Conservation (phyloP, 495 filamentous ascomycete species). For the Aspergillus sclerotiicarbonarius region DNA sequence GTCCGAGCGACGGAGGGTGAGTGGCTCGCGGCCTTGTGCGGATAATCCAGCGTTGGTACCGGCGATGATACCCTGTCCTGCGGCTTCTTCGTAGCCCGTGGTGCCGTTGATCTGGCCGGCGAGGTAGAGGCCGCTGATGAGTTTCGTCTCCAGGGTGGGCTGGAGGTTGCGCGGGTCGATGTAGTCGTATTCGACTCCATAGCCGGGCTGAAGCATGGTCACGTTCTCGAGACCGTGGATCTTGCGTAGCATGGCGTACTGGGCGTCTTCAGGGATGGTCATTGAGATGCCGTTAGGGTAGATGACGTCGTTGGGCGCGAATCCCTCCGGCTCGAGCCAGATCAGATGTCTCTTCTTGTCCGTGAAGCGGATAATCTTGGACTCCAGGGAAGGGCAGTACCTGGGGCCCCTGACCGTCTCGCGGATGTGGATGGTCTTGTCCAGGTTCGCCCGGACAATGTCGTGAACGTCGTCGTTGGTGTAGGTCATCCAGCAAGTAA, state of each 20-base stretch:
- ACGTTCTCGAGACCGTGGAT: conserved; percentile 86
- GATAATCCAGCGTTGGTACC: conserved; percentile 89
- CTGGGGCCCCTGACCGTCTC: conserved; percentile 92
- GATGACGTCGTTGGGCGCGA: conserved; percentile 77
- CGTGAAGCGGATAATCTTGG: conserved; percentile 86
- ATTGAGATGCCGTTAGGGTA: conserved; percentile 98
- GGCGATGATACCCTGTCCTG: conserved; percentile 88
- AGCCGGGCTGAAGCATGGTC: conserved; percentile 91
- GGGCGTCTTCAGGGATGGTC: conserved; percentile 85
- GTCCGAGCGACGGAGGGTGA: conserved; percentile 77
- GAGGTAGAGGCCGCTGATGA: conserved; percentile 84
- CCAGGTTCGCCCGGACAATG: conserved; percentile 79
- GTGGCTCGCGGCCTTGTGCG: conserved; percentile 58
- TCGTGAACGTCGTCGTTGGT: conserved; percentile 84
- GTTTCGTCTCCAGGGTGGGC: conserved; percentile 88
- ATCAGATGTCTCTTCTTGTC: conserved; percentile 78
- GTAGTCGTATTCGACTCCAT: conserved; percentile 98
- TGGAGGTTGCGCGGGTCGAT: conserved; percentile 87
- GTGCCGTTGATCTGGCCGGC: conserved; percentile 98
- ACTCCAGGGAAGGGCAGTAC: conserved; percentile 94
- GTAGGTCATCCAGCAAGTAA: conserved; percentile 77
- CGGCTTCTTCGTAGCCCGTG: conserved; percentile 96
- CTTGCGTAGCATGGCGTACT: conserved; percentile 79
- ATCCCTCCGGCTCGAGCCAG: conserved; percentile 97
- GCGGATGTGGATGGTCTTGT: conserved; percentile 92